Conservation (phyloP, 331 rosid species). For the Acacia pycnantha region DNA sequence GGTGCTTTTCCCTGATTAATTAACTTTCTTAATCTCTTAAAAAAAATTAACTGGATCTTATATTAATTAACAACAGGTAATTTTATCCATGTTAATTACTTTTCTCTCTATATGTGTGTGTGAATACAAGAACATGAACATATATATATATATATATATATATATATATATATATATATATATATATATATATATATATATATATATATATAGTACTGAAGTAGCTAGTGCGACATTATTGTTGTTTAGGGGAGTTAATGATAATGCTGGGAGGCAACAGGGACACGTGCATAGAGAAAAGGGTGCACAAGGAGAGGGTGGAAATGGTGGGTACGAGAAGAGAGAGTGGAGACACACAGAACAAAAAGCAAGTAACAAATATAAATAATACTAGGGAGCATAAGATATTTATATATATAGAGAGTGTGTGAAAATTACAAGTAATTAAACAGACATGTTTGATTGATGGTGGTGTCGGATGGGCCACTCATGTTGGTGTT, state of each 20-base stretch:
- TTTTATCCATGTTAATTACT: neutral
- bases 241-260: neutral
- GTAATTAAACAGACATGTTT: constrained; percentile 24
- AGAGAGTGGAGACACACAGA: constrained; percentile 19
- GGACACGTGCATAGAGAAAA: neutral
- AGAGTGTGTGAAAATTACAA: constrained; percentile 17
- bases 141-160: too few species aligned
- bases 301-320: neutral
- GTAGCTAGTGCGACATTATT: neutral
- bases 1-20: too few species aligned
- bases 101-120: neutral
- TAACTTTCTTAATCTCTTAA: too few species aligned
- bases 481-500: constrained; percentile 22
- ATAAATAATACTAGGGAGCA: neutral
- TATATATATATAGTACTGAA: neutral
- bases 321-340: neutral
- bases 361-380: constrained; percentile 26
- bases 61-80: neutral
- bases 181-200: too few species aligned
- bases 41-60: too few species aligned
- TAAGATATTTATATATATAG: neutral
- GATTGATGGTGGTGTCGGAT: constrained; percentile 25
- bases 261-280: neutral
- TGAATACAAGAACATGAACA: neutral
- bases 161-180: too few species aligned